Evolutionary conservation across 768 basidiomycete genomes (phyloP).

Genomic region (Pleurotus djamor): DNA sequence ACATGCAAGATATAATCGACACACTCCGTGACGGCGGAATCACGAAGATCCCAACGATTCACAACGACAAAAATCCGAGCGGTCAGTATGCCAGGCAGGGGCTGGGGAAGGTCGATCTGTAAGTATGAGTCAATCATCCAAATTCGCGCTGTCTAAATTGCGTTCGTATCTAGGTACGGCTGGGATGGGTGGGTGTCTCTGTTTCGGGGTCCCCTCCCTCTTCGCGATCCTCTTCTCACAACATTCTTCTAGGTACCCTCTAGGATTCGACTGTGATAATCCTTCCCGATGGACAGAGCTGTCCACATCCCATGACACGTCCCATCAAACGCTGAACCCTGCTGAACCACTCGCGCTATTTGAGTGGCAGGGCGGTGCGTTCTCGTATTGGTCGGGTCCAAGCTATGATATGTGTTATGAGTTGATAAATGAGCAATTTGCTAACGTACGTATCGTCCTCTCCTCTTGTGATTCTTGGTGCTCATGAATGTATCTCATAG

Average conservation of each 20-base stretch:
- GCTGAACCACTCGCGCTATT: constrained; percentile 33
- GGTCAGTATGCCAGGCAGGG: constrained; percentile 26
- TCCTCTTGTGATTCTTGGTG: neutral
- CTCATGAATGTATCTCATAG: constrained; percentile 8
- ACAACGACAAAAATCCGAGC: constrained; percentile 28
- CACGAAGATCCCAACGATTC: constrained; percentile 32
- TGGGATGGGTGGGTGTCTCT: constrained; percentile 21
- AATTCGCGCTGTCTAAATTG: constrained; percentile 11
- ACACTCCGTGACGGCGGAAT: constrained; percentile 31
- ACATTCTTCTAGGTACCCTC: constrained; percentile 41
- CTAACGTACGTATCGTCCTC: constrained; percentile 21
- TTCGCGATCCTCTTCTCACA: too few relatives aligned
- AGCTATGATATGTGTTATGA: constrained; percentile 29
- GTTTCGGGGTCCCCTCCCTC: neutral
- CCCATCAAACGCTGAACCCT: constrained; percentile 28
- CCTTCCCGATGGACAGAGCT: constrained; percentile 50
- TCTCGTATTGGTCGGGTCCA: constrained; percentile 36
- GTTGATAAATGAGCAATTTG: constrained; percentile 34
- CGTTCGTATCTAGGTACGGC: constrained; percentile 33
- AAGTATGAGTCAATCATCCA: neutral
- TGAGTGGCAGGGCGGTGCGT: constrained; percentile 36
- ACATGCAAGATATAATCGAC: constrained; percentile 43
- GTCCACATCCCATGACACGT: constrained; percentile 29
- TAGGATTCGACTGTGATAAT: constrained; percentile 64
- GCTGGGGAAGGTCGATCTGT: constrained; percentile 33